These are phyloP conservation scores for Hymenoscyphus linearis DNA, from an alignment of 2,329 filamentous ascomycete genomes.

Conservation along the genomic window DNA sequence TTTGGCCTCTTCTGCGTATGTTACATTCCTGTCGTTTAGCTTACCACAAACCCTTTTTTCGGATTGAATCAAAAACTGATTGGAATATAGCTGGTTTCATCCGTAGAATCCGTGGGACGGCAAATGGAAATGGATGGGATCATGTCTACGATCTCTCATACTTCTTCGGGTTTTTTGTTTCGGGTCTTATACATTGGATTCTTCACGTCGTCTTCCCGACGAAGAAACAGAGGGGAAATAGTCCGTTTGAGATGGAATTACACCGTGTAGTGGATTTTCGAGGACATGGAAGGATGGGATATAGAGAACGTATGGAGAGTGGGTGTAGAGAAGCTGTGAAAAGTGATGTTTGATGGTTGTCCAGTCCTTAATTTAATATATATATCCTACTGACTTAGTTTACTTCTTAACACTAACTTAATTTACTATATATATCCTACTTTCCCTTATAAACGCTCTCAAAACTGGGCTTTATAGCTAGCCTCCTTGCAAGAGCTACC, in stretches of 20 bases:
- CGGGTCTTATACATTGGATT: slow-evolving; percentile 21
- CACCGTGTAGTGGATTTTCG: slow-evolving; percentile 10
- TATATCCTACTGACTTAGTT: too few species aligned
- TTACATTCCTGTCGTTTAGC: background rate
- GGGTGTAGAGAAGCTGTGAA: background rate
- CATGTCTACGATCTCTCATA: slow-evolving; percentile 30
- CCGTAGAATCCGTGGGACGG: slow-evolving; percentile 21
- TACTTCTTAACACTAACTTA: too few species aligned
- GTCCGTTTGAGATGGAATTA: slow-evolving; percentile 27
- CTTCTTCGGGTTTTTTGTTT: slow-evolving; percentile 30
- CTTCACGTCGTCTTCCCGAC: slow-evolving; percentile 24
- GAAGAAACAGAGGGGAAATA: slow-evolving; percentile 24
- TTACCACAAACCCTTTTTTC: background rate
- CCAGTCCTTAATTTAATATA: too few species aligned
- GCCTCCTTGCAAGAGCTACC: too few species aligned
- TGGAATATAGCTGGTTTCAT: slow-evolving; percentile 23
- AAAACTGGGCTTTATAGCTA: too few species aligned
- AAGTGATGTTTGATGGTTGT: background rate
- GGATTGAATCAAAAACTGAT: slow-evolving; percentile 1
- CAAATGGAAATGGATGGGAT: slow-evolving; percentile 30
- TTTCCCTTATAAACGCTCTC: too few species aligned
- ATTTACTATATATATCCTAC: too few species aligned
- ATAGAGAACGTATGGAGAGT: background rate
- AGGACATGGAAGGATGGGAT: background rate
- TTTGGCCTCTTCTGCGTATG: slow-evolving; percentile 32